phyloP scores from a whole-genome alignment of 2,329 filamentous ascomycete species.

The Leptographium lundbergii region DNA sequence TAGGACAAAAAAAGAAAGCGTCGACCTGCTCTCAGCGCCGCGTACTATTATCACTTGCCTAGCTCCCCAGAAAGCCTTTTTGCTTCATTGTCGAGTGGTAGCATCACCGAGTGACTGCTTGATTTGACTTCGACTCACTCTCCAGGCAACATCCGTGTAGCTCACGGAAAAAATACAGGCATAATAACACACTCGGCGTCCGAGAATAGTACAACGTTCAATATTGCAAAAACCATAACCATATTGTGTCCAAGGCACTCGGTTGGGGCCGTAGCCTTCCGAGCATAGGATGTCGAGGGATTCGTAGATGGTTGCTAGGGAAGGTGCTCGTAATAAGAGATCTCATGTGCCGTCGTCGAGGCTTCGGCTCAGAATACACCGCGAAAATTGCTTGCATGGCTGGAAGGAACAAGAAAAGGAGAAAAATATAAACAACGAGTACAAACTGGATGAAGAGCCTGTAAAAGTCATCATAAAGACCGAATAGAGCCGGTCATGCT shows the following conservation, averaged over 20 bases:
- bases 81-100: not conserved
- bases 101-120: not conserved
- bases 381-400: constrained; percentile 10
- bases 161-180: not conserved
- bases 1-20: not conserved
- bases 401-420: constrained; percentile 4
- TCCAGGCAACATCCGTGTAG: not conserved
- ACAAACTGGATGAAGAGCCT: not conserved
- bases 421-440: not conserved
- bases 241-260: constrained; percentile 27
- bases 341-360: constrained; percentile 19
- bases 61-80: not conserved
- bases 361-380: constrained; percentile 16
- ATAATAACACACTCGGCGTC: not conserved
- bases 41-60: not conserved
- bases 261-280: constrained; percentile 22
- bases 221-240: constrained; percentile 25
- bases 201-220: constrained; percentile 7
- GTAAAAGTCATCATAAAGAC: constrained; percentile 1
- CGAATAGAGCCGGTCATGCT: constrained; percentile 1
- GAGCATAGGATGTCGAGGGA: constrained; percentile 26
- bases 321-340: constrained; percentile 23
- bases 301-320: constrained; percentile 23
- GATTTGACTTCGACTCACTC: not conserved
- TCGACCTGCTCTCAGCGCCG: not conserved